Percentiles rank a stretch among this genome's conserved stretches.
Evolutionary conservation across 257 asterid genomes (phyloP).

Genomic region (Gentiana dahurica): DNA sequence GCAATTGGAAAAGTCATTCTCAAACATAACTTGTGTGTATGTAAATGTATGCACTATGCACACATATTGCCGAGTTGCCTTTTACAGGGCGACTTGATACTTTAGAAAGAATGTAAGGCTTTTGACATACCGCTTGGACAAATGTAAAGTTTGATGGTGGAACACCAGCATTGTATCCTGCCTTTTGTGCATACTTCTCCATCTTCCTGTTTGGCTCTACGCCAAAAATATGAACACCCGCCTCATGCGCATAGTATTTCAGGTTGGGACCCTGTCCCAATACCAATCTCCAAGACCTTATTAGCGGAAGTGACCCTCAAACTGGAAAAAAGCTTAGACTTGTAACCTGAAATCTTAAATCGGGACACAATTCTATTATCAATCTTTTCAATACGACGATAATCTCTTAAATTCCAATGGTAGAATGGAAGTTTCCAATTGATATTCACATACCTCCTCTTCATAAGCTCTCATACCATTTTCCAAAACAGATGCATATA

Average conservation of each 20-base stretch:
- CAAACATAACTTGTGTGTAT: too few species aligned
- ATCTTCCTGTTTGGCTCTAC: conserved; percentile 75
- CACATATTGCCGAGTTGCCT: too few species aligned
- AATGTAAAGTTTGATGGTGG: conserved; percentile 45
- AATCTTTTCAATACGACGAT: conserved; percentile 2
- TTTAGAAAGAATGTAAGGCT: too few species aligned
- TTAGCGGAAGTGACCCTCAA: conserved; percentile 58
- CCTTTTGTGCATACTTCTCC: conserved; percentile 68
- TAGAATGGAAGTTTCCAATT: not conserved
- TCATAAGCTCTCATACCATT: conserved; percentile 51
- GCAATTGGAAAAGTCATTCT: too few species aligned
- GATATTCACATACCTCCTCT: conserved; percentile 48
- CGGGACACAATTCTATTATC: conserved; percentile 3
- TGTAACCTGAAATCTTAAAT: conserved; percentile 67
- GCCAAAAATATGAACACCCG: conserved; percentile 44
- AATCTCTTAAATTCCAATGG: conserved; percentile 1
- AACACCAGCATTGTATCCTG: conserved; percentile 62
- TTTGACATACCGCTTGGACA: conserved; percentile 62
- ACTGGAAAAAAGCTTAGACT: conserved; percentile 49
- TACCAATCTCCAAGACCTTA: conserved; percentile 63
- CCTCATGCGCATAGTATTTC: conserved; percentile 51
- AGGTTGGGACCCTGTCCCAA: conserved; percentile 91
- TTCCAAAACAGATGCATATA: conserved; percentile 56
- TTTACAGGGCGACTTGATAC: too few species aligned
- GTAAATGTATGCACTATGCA: too few species aligned